These are phyloP conservation scores for Botrytis cinerea DNA, from an alignment of 2,329 filamentous ascomycete species.

Conservation along the genomic window DNA sequence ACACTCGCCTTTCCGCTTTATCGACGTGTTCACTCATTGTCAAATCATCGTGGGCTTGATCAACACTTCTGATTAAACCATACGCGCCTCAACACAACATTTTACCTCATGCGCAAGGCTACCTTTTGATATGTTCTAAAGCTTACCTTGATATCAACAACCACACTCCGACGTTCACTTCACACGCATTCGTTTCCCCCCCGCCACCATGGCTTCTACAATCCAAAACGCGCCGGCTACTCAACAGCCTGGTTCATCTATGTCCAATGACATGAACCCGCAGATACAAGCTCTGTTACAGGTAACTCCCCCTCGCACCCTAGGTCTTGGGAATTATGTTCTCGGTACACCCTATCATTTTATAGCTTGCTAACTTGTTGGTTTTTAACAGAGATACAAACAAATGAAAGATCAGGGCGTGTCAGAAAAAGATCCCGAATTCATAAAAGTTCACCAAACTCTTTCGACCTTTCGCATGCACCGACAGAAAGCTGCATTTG, in stretches of 20 bases:
- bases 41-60: conserved; percentile 25
- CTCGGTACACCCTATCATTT: conserved; percentile 9
- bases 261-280: conserved; percentile 61
- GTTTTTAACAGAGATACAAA: conserved; percentile 70
- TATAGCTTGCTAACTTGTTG: conserved; percentile 13
- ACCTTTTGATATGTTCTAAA: conserved; percentile 41
- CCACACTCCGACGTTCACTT: conserved; percentile 25
- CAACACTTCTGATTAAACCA: conserved; percentile 30
- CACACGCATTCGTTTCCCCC: conserved; percentile 18
- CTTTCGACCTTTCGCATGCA: conserved; percentile 71
- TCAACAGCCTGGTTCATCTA: conserved; percentile 62
- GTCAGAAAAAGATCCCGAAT: conserved; percentile 80
- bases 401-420: conserved; percentile 87
- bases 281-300: conserved; percentile 74
- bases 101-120: conserved; percentile 42
- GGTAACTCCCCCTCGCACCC: conserved; percentile 37
- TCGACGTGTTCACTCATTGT: conserved; percentile 23
- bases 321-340: conserved; percentile 19
- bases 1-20: conserved; percentile 27
- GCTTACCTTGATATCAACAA: conserved; percentile 30
- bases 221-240: conserved; percentile 72
- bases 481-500: conserved; percentile 39
- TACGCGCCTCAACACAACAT: conserved; percentile 27
- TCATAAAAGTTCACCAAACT: conserved; percentile 77
- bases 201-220: conserved; percentile 67